phyloP scores from a whole-genome alignment of 805 yeast genomes.

The Wickerhamiella galacta region DNA sequence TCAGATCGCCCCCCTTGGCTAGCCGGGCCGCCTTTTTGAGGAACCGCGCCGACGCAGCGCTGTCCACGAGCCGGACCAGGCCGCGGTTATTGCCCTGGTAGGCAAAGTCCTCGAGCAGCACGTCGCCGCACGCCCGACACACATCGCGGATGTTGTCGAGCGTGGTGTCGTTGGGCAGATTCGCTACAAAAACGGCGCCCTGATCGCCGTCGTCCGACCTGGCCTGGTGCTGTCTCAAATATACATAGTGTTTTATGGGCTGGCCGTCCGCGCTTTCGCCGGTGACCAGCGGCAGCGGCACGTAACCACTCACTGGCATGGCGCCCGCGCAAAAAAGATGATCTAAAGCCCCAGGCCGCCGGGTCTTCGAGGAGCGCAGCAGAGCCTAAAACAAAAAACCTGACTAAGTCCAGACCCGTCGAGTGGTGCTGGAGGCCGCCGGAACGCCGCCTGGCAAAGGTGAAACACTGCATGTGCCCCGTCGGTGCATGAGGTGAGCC shows the following conservation, averaged over 20 bases:
- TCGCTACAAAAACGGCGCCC: constrained; percentile 50
- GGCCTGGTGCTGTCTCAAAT: constrained; percentile 13
- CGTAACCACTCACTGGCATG: neutral
- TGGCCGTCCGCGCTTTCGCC: neutral
- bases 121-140: constrained; percentile 34
- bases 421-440: no score
- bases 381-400: no score
- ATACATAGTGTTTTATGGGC: constrained; percentile 13
- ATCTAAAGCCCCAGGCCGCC: no score
- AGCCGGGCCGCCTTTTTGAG: constrained; percentile 42
- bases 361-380: no score
- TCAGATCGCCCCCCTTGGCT: constrained; percentile 13
- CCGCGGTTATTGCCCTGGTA: constrained; percentile 31
- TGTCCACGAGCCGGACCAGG: constrained; percentile 57
- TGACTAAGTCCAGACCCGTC: no score
- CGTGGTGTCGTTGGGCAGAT: constrained; percentile 51
- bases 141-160: constrained; percentile 36
- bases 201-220: constrained; percentile 25
- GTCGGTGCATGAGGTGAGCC: no score
- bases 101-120: constrained; percentile 21
- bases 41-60: constrained; percentile 47
- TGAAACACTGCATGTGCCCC: no score
- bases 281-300: neutral
- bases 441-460: no score
- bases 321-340: no score